Conservation (phyloP, 495 filamentous ascomycete genomes). For the Ramalina peruviana region DNA sequence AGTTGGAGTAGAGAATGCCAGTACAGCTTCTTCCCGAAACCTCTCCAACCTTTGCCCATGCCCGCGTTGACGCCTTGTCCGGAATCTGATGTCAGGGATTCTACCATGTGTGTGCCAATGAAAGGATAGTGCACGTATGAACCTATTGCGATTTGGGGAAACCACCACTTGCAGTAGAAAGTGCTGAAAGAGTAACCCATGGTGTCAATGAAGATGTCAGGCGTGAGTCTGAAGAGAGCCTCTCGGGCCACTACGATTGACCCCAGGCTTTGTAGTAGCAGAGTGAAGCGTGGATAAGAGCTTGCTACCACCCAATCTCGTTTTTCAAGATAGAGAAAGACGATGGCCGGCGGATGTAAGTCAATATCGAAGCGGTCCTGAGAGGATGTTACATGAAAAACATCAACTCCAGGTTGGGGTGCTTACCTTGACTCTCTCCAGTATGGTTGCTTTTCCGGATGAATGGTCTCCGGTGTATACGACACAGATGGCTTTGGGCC, state of each 20-base stretch:
- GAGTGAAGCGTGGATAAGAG: slow-evolving; percentile 84
- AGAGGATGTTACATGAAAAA: background rate
- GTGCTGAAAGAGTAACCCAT: slow-evolving; percentile 95
- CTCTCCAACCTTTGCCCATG: slow-evolving; percentile 52
- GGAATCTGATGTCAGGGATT: slow-evolving; percentile 52
- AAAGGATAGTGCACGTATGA: slow-evolving; percentile 98
- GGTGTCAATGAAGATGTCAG: slow-evolving; percentile 90
- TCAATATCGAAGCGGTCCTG: slow-evolving; percentile 84
- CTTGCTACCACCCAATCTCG: slow-evolving; percentile 69
- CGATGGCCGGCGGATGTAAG: slow-evolving; percentile 67
- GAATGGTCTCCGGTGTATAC: slow-evolving; percentile 94
- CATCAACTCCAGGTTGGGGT: background rate
- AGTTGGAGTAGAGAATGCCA: slow-evolving; percentile 73
- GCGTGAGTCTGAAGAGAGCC: slow-evolving; percentile 81
- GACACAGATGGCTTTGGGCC: slow-evolving; percentile 74
- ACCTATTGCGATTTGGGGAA: slow-evolving; percentile 66
- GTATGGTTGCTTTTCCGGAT: slow-evolving; percentile 61
- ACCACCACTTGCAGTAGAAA: slow-evolving; percentile 67
- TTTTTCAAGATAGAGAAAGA: slow-evolving; percentile 80
- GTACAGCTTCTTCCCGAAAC: slow-evolving; percentile 58
- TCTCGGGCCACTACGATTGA: slow-evolving; percentile 79
- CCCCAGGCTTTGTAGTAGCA: slow-evolving; percentile 84
- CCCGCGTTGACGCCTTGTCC: slow-evolving; percentile 79
- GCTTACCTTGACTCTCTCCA: slow-evolving; percentile 58
- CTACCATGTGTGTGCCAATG: slow-evolving; percentile 96